A percentile compares a stretch with the other conserved stretches of the same genome.
Conservation (phyloP, 345 rosid species). For the Cardamine resedifolia region DNA sequence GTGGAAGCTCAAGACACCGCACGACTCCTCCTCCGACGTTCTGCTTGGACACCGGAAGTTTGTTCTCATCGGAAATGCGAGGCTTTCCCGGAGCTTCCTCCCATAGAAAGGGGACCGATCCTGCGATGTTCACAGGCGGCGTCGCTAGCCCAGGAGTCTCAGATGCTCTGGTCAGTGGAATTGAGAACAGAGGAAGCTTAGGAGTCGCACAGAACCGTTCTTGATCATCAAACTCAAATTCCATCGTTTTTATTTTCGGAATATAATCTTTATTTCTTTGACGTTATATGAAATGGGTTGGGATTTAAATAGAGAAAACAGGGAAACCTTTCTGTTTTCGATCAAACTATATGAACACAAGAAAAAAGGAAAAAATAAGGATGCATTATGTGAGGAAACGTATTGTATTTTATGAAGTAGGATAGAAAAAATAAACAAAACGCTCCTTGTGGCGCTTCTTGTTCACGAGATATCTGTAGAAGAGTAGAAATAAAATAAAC, state of each 20-base stretch:
- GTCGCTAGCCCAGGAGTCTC: conserved; percentile 49
- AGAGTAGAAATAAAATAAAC: background rate
- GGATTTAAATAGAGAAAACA: conserved; percentile 18
- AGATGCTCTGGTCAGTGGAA: conserved; percentile 34
- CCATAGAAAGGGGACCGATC: conserved; percentile 84
- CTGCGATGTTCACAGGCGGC: conserved; percentile 56
- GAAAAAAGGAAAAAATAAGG: background rate
- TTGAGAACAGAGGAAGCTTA: conserved; percentile 54
- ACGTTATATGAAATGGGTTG: conserved; percentile 12
- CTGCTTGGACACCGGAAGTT: conserved; percentile 14
- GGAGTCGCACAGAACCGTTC: conserved; percentile 44
- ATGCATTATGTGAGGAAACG: conserved; percentile 18
- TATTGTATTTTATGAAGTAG: background rate
- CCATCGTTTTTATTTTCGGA: background rate
- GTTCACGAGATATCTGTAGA: conserved; percentile 17
- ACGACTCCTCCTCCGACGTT: conserved; percentile 26
- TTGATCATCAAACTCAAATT: conserved; percentile 19
- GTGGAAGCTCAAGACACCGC: conserved; percentile 69
- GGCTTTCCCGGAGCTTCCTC: conserved; percentile 95
- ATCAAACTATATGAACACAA: background rate
- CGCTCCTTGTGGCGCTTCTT: conserved; percentile 37
- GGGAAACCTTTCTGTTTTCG: background rate
- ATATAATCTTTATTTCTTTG: background rate
- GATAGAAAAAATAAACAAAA: conserved; percentile 15
- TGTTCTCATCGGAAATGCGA: conserved; percentile 35